A percentile compares a stretch with the other conserved stretches of the same genome.
Conservation (phyloP, 768 basidiomycete genomes). For the Pleurotus platypus region DNA sequence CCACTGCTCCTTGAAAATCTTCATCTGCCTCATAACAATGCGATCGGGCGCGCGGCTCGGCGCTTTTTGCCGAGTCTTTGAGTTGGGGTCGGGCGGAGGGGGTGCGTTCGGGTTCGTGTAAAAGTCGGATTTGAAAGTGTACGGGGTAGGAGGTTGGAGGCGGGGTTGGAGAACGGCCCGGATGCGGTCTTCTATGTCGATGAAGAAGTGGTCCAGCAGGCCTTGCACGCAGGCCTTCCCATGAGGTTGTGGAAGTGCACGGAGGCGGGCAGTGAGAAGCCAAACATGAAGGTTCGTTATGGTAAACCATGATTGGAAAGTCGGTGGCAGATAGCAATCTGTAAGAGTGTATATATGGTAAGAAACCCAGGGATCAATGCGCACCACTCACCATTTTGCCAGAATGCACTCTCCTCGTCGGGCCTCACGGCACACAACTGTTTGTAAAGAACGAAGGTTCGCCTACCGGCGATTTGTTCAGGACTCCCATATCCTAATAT, state of each 20-base stretch:
- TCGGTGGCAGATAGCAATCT: slow-evolving; percentile 86
- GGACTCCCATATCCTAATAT: slow-evolving; percentile 58
- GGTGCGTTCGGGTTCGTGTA: slow-evolving; percentile 41
- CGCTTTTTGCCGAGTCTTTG: slow-evolving; percentile 19
- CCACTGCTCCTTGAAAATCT: slow-evolving; percentile 90
- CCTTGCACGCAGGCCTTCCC: slow-evolving; percentile 73
- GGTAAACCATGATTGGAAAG: slow-evolving; percentile 97
- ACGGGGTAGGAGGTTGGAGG: slow-evolving; percentile 34
- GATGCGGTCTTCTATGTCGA: slow-evolving; percentile 89
- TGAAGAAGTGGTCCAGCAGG: slow-evolving; percentile 92
- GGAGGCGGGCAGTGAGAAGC: slow-evolving; percentile 84
- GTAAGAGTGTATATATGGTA: not conserved
- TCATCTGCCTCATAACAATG: slow-evolving; percentile 84
- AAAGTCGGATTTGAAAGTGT: slow-evolving; percentile 42
- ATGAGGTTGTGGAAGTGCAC: slow-evolving; percentile 68
- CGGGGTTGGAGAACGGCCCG: slow-evolving; percentile 72
- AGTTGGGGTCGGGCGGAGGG: slow-evolving; percentile 14
- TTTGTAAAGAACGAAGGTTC: slow-evolving; percentile 58
- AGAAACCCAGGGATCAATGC: not conserved
- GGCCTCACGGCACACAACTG: slow-evolving; percentile 51
- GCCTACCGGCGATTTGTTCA: slow-evolving; percentile 56
- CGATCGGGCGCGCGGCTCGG: slow-evolving; percentile 62
- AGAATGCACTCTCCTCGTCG: slow-evolving; percentile 59
- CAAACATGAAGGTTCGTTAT: slow-evolving; percentile 91
- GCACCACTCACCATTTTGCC: slow-evolving; percentile 54